Evolutionary conservation across 2,329 filamentous ascomycete genomes (phyloP).

Genomic region (Nakataea oryzae): DNA sequence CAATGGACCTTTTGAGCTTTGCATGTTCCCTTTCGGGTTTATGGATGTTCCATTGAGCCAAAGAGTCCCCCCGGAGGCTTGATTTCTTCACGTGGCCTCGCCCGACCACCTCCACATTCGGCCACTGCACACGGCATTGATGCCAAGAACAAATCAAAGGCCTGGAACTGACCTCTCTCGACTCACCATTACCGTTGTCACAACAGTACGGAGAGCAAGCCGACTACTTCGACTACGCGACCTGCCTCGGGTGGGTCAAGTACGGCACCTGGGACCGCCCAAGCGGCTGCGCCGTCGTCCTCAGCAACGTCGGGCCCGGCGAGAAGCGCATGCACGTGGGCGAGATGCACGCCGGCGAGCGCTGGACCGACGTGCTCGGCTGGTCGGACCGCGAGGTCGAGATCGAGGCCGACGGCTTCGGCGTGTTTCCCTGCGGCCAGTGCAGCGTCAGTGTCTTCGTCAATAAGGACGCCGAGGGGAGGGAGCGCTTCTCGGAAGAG

Average conservation of each 20-base stretch:
- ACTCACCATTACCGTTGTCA: not conserved
- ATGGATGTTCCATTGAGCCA: too few relatives aligned
- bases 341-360: constrained; percentile 44
- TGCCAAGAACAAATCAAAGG: not conserved
- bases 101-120: too few relatives aligned
- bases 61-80: too few relatives aligned
- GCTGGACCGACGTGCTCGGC: constrained; percentile 53
- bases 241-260: constrained; percentile 52
- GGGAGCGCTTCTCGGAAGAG: constrained; percentile 27
- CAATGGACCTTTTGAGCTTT: not conserved
- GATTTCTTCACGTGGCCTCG: too few relatives aligned
- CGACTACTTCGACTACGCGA: constrained; percentile 51
- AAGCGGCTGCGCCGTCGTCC: constrained; percentile 43
- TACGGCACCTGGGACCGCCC: constrained; percentile 32
- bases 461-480: constrained; percentile 38
- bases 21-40: not conserved
- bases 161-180: not conserved
- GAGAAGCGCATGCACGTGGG: constrained; percentile 56
- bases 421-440: constrained; percentile 42
- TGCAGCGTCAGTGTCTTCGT: constrained; percentile 52
- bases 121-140: not conserved
- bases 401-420: constrained; percentile 52
- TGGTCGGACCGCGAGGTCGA: constrained; percentile 43
- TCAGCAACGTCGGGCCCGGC: constrained; percentile 39
- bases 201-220: constrained; percentile 46